Percentiles rank a stretch among this genome's conserved stretches.
These are phyloP conservation scores for Pelargonium australe DNA, from an alignment of 441 rosid genomes.

Conservation along the genomic window DNA sequence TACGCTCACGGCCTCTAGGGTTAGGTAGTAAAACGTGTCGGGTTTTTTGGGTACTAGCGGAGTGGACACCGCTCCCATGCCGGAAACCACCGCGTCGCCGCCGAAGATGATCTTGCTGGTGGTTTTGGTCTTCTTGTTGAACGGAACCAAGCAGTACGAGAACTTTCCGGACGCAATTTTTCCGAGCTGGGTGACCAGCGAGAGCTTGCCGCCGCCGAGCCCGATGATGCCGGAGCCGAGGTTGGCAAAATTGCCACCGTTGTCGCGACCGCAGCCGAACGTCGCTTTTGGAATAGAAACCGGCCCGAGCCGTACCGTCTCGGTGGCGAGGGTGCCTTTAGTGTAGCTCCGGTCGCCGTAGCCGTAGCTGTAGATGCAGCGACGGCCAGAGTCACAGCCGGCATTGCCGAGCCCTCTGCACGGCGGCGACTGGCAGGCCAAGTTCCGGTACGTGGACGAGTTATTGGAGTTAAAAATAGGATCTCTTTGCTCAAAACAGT, in stretches of 20 bases:
- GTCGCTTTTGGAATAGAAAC: slow-evolving; percentile 23
- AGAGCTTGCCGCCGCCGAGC: slow-evolving; percentile 48
- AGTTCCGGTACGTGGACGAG: slow-evolving; percentile 35
- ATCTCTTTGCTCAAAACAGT: slow-evolving; percentile 37
- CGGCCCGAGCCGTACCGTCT: slow-evolving; percentile 29
- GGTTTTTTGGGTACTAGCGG: slow-evolving; percentile 30
- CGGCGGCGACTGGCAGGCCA: slow-evolving; percentile 27
- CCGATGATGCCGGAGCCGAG: slow-evolving; percentile 48
- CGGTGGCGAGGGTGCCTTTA: slow-evolving; percentile 43
- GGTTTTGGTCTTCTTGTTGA: slow-evolving; percentile 13
- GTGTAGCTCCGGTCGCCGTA: slow-evolving; percentile 43
- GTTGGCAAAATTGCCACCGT: slow-evolving; percentile 29
- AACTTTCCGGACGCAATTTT: slow-evolving; percentile 38
- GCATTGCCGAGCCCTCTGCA: slow-evolving; percentile 23
- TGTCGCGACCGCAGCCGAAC: slow-evolving; percentile 51
- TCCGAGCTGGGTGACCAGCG: slow-evolving; percentile 42
- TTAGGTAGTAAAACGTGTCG: slow-evolving; percentile 30
- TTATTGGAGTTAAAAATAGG: slow-evolving; percentile 38
- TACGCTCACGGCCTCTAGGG: slow-evolving; percentile 41
- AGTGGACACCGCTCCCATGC: slow-evolving; percentile 22
- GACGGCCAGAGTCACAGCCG: slow-evolving; percentile 17
- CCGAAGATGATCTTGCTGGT: slow-evolving; percentile 29
- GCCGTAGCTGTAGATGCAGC: slow-evolving; percentile 34
- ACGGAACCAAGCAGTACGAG: slow-evolving; percentile 47
- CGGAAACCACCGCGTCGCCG: slow-evolving; percentile 22